phyloP scores from a whole-genome alignment of 495 filamentous ascomycete species.

The Neurospora intermedia region DNA sequence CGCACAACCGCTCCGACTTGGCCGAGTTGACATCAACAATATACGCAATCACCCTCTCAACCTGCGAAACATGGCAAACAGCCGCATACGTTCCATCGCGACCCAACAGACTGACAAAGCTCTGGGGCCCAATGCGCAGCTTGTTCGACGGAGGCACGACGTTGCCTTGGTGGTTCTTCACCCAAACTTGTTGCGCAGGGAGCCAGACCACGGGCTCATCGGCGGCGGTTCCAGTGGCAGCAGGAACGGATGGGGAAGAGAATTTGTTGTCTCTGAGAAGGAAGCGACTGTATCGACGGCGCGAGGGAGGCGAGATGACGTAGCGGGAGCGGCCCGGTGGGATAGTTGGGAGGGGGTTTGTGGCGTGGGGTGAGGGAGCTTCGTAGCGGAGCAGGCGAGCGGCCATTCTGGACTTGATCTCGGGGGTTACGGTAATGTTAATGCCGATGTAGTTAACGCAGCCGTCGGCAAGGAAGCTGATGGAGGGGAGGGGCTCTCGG shows the following conservation, averaged over 20 bases:
- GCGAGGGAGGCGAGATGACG: neutral
- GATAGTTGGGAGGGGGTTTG: neutral
- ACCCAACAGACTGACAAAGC: neutral
- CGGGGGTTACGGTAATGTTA: neutral
- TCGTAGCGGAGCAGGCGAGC: neutral
- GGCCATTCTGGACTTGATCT: neutral
- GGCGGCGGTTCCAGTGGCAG: neutral
- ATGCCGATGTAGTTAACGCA: neutral
- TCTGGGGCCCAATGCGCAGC: neutral
- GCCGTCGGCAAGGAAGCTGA: neutral
- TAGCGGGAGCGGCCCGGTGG: neutral
- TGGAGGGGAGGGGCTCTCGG: neutral
- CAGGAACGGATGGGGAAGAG: neutral
- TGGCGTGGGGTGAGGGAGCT: neutral
- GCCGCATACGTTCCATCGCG: neutral
- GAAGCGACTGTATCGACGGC: neutral
- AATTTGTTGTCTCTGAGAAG: neutral
- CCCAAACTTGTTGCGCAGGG: neutral
- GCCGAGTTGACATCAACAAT: neutral
- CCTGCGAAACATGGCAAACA: neutral
- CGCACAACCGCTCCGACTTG: neutral
- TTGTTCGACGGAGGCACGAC: neutral
- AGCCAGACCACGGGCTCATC: neutral
- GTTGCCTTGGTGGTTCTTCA: neutral
- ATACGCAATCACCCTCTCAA: neutral